Percentiles rank a stretch among this genome's conserved stretches.
phyloP scores from a whole-genome alignment of 2,329 filamentous ascomycete species.

The Epichloe sibirici region DNA sequence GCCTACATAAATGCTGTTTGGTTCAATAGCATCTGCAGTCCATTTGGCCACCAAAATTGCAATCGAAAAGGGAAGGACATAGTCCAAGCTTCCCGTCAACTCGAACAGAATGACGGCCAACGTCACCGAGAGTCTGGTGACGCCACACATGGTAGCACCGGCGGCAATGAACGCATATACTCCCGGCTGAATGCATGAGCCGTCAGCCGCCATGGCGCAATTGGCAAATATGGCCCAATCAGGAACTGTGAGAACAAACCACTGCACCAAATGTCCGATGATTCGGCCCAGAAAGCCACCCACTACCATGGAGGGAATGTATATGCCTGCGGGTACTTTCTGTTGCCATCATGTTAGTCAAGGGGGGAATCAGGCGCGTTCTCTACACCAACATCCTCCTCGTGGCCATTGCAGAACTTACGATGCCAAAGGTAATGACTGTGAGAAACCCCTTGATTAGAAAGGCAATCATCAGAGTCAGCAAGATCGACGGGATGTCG shows the following conservation, averaged over 20 bases:
- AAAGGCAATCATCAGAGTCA: slow-evolving; percentile 63
- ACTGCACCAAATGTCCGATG: slow-evolving; percentile 76
- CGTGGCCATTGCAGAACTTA: slow-evolving; percentile 23
- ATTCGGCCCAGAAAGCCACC: slow-evolving; percentile 84
- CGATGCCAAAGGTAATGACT: slow-evolving; percentile 81
- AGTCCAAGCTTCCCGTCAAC: slow-evolving; percentile 85
- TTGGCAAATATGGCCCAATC: slow-evolving; percentile 59
- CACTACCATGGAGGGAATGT: slow-evolving; percentile 97
- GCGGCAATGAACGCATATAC: slow-evolving; percentile 92
- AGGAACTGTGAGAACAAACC: slow-evolving; percentile 62
- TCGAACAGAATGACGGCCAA: slow-evolving; percentile 93
- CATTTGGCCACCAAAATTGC: slow-evolving; percentile 93
- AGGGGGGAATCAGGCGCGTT: no score
- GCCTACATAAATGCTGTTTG: slow-evolving; percentile 78
- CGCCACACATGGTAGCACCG: slow-evolving; percentile 95
- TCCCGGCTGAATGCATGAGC: slow-evolving; percentile 87
- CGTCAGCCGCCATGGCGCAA: slow-evolving; percentile 58
- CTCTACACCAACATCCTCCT: no score
- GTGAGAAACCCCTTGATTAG: slow-evolving; percentile 84
- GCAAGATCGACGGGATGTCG: slow-evolving; percentile 67
- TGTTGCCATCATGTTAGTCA: slow-evolving; percentile 17
- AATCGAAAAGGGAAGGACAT: slow-evolving; percentile 88
- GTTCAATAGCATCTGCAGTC: slow-evolving; percentile 92
- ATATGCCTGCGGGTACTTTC: slow-evolving; percentile 94
- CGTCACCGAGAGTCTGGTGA: slow-evolving; percentile 85